phyloP scores from a whole-genome alignment of 495 filamentous ascomycete genomes.

The Sabuloglossum arenarium region DNA sequence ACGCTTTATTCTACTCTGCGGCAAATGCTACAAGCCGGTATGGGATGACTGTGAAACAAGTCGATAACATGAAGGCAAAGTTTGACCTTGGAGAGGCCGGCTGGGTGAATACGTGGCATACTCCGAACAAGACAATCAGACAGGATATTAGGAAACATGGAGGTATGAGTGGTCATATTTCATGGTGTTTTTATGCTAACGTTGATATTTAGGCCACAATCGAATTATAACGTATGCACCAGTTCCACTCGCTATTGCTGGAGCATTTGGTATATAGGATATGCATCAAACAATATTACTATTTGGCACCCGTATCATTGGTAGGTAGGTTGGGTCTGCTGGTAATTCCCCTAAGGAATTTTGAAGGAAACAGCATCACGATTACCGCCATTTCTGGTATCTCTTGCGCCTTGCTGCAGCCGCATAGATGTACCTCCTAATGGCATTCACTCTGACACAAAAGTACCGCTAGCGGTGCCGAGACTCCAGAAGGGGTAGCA shows the following conservation, averaged over 20 bases:
- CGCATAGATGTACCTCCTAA: too few species aligned
- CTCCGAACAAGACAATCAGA: neutral
- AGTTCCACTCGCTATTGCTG: constrained; percentile 39
- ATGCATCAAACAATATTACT: neutral
- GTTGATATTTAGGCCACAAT: constrained; percentile 29
- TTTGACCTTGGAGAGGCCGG: constrained; percentile 3
- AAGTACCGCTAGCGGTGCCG: too few species aligned
- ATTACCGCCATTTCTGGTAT: too few species aligned
- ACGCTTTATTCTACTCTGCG: constrained; percentile 30
- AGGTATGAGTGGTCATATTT: constrained; percentile 21
- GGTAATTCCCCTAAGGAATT: too few species aligned
- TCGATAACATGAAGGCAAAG: constrained; percentile 19
- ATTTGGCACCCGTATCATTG: neutral
- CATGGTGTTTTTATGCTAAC: neutral
- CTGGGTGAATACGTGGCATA: neutral
- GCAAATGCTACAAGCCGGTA: constrained; percentile 28
- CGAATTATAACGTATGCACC: constrained; percentile 28
- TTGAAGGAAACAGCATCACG: too few species aligned
- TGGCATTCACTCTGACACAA: too few species aligned
- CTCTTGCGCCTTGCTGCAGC: too few species aligned
- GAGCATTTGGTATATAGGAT: constrained; percentile 32
- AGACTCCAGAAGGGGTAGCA: too few species aligned
- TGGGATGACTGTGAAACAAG: constrained; percentile 16
- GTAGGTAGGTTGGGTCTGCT: neutral
- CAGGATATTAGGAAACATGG: constrained; percentile 33